Evolutionary conservation across 768 basidiomycete genomes (phyloP).

Genomic region (Kockovaella imperatae): DNA sequence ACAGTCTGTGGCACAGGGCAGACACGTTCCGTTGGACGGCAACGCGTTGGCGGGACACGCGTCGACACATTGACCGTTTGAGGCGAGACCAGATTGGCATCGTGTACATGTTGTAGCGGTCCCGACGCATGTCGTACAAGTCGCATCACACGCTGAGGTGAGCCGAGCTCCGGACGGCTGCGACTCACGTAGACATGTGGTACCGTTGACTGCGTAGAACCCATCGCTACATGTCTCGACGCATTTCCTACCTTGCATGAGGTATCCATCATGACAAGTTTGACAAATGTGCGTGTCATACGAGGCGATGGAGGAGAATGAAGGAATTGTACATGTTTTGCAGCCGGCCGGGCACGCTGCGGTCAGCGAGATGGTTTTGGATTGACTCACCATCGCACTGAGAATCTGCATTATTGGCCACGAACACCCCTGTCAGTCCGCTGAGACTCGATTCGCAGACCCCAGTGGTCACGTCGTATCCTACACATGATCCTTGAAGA

Average conservation of each 20-base stretch:
- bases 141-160: constrained; percentile 28
- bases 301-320: constrained; percentile 22
- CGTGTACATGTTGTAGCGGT: constrained; percentile 29
- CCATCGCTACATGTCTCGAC: constrained; percentile 29
- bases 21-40: constrained; percentile 25
- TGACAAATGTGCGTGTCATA: constrained; percentile 18
- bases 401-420: constrained; percentile 30
- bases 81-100: constrained; percentile 25
- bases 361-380: no score
- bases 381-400: constrained; percentile 37
- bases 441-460: constrained; percentile 34
- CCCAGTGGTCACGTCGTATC: constrained; percentile 26
- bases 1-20: constrained; percentile 32
- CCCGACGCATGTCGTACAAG: constrained; percentile 30
- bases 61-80: constrained; percentile 19
- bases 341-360: constrained; percentile 41
- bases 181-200: constrained; percentile 39
- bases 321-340: constrained; percentile 29
- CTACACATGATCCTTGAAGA: constrained; percentile 33
- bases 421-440: constrained; percentile 25
- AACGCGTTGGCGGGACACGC: constrained; percentile 28
- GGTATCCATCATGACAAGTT: constrained; percentile 38
- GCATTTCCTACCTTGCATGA: constrained; percentile 31
- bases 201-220: constrained; percentile 20
- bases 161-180: neutral